Percentiles rank a stretch among this genome's conserved stretches.
phyloP scores from a whole-genome alignment of 2,329 filamentous ascomycete species.

The Fusarium sp. region DNA sequence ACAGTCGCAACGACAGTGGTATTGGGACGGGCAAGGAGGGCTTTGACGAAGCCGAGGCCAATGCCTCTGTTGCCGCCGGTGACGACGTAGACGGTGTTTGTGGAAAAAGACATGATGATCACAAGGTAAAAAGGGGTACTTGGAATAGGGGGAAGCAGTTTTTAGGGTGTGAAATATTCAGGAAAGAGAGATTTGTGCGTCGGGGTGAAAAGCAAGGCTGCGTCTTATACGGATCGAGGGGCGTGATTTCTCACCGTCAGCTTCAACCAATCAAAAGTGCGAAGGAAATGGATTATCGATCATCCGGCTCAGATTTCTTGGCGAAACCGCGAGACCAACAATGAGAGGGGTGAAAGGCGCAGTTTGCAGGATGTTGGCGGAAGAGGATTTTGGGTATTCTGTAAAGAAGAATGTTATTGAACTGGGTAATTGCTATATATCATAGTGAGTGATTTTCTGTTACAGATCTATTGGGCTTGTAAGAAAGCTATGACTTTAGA shows the following conservation, averaged over 20 bases:
- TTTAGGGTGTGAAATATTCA: fast-evolving
- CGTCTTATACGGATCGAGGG: conserved; percentile 1
- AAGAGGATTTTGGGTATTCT: background rate
- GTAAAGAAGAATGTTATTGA: too few relatives aligned
- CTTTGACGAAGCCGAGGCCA: conserved; percentile 52
- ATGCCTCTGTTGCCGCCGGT: conserved; percentile 58
- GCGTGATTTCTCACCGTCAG: background rate
- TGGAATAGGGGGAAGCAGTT: fast-evolving
- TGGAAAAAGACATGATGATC: background rate
- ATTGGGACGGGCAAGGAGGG: conserved; percentile 62
- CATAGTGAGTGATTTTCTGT: too few relatives aligned
- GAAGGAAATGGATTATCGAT: background rate
- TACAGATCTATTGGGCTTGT: too few relatives aligned
- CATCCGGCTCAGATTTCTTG: background rate
- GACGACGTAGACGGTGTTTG: conserved; percentile 52
- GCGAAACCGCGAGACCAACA: background rate
- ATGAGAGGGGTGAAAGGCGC: background rate
- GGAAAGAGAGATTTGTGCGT: background rate
- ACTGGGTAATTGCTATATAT: too few relatives aligned
- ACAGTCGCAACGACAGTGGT: conserved; percentile 60
- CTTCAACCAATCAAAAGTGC: background rate
- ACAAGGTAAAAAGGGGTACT: fast-evolving
- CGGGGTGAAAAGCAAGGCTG: background rate
- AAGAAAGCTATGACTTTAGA: too few relatives aligned
- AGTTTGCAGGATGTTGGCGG: background rate